Conservation (phyloP, 768 basidiomycete genomes). For the Lactifluus echinatus region DNA sequence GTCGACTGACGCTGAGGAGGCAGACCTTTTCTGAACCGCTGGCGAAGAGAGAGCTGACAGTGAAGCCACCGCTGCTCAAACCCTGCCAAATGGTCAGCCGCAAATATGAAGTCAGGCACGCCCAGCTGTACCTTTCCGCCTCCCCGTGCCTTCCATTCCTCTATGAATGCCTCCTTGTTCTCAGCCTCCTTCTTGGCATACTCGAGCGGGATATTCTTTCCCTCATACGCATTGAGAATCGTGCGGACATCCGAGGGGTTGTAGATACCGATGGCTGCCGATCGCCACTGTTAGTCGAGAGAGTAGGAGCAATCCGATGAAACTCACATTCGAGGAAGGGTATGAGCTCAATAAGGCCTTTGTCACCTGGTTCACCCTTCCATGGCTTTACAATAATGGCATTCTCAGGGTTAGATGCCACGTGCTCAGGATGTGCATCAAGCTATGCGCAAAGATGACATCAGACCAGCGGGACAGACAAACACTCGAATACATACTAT, state of each 20-base stretch:
- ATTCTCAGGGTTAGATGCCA: slow-evolving; percentile 78
- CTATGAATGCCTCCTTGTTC: slow-evolving; percentile 65
- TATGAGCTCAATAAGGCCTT: slow-evolving; percentile 82
- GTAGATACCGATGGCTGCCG: slow-evolving; percentile 84
- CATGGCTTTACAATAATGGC: slow-evolving; percentile 77
- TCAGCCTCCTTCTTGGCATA: slow-evolving; percentile 85
- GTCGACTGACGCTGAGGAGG: background rate
- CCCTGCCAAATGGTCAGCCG: slow-evolving; percentile 25
- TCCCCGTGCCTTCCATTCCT: slow-evolving; percentile 61
- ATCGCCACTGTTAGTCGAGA: background rate
- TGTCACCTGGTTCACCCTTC: slow-evolving; percentile 70
- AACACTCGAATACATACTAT: background rate
- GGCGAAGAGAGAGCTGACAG: slow-evolving; percentile 37
- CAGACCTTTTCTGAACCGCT: slow-evolving; percentile 29
- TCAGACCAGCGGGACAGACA: slow-evolving; percentile 43
- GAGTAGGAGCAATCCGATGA: background rate
- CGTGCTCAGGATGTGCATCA: slow-evolving; percentile 77
- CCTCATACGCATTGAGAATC: slow-evolving; percentile 75
- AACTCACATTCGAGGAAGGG: slow-evolving; percentile 89
- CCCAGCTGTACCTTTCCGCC: slow-evolving; percentile 13
- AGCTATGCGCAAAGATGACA: slow-evolving; percentile 69
- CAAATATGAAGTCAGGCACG: background rate
- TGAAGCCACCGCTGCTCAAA: slow-evolving; percentile 33
- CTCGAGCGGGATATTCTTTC: slow-evolving; percentile 82
- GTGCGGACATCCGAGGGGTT: slow-evolving; percentile 81